Conservation (phyloP, 73 alveolate genomes). For the Paramecium sonneborni region DNA sequence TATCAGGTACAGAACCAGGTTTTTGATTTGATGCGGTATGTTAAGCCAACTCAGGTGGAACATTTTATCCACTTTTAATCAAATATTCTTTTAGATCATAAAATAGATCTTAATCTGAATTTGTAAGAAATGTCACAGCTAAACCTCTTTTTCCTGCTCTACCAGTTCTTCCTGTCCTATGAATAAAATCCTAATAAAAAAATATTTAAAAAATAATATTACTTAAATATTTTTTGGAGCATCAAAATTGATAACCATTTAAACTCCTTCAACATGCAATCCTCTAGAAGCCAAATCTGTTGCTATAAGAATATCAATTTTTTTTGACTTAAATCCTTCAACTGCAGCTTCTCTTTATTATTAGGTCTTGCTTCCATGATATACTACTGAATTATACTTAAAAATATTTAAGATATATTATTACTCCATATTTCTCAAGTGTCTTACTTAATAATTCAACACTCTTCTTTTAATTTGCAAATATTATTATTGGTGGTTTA, state of each 20-base stretch:
- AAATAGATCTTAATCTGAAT: slow-evolving; percentile 52
- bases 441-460: slow-evolving; percentile 63
- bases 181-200: slow-evolving; percentile 81
- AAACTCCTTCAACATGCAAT: slow-evolving; percentile 98
- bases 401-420: not conserved
- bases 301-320: slow-evolving; percentile 95
- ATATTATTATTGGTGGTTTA: slow-evolving; percentile 60
- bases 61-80: slow-evolving; percentile 38
- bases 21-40: slow-evolving; percentile 58
- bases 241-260: slow-evolving; percentile 95
- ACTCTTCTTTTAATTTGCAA: slow-evolving; percentile 63
- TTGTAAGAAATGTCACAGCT: slow-evolving; percentile 72
- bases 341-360: slow-evolving; percentile 82
- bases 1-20: slow-evolving; percentile 61
- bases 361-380: slow-evolving; percentile 87
- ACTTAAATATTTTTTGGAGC: slow-evolving; percentile 96
- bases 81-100: slow-evolving; percentile 65
- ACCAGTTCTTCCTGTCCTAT: slow-evolving; percentile 99
- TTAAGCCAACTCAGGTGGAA: slow-evolving; percentile 56
- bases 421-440: slow-evolving; percentile 55
- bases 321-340: slow-evolving; percentile 92
- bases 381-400: slow-evolving; percentile 63
- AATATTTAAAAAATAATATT: not conserved
- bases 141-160: slow-evolving; percentile 97
- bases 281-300: slow-evolving; percentile 99